Evolutionary conservation across 495 filamentous ascomycete genomes (phyloP).

Genomic region (Annulohypoxylon stygium): DNA sequence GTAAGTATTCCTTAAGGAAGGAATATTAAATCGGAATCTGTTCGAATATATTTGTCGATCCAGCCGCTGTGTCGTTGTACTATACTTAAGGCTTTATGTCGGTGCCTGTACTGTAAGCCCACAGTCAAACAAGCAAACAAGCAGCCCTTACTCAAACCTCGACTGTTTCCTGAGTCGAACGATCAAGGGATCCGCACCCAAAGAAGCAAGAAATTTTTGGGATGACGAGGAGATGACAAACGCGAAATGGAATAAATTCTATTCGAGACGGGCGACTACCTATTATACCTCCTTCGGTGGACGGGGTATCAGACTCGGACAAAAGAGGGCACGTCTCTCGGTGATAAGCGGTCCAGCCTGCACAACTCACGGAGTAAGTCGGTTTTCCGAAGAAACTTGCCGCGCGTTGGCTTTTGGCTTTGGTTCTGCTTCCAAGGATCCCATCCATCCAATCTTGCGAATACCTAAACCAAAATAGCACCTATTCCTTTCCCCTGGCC

Average conservation of each 20-base stretch:
- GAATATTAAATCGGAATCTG: neutral
- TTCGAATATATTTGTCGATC: neutral
- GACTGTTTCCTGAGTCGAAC: neutral
- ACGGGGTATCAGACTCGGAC: slow-evolving; percentile 47
- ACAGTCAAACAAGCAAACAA: slow-evolving; percentile 10
- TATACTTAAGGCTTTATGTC: neutral
- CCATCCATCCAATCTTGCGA: neutral
- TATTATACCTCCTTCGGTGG: slow-evolving; percentile 39
- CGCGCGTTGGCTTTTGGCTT: slow-evolving; percentile 12
- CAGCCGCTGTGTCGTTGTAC: neutral
- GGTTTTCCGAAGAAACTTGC: slow-evolving; percentile 8
- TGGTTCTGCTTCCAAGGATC: neutral
- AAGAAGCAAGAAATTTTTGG: neutral
- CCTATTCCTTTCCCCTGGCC: neutral
- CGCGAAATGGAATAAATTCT: slow-evolving; percentile 34
- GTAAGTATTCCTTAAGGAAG: neutral
- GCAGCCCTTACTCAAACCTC: neutral
- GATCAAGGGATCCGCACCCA: neutral
- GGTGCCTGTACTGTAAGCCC: neutral
- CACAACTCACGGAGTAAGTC: slow-evolving; percentile 15
- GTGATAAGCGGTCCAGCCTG: slow-evolving; percentile 6
- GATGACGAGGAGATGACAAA: slow-evolving; percentile 35
- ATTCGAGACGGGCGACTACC: slow-evolving; percentile 30
- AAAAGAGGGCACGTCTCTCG: slow-evolving; percentile 42
- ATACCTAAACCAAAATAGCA: neutral